These are phyloP conservation scores for Falciphora oryzae DNA, from an alignment of 2,329 filamentous ascomycete genomes.

Conservation along the genomic window DNA sequence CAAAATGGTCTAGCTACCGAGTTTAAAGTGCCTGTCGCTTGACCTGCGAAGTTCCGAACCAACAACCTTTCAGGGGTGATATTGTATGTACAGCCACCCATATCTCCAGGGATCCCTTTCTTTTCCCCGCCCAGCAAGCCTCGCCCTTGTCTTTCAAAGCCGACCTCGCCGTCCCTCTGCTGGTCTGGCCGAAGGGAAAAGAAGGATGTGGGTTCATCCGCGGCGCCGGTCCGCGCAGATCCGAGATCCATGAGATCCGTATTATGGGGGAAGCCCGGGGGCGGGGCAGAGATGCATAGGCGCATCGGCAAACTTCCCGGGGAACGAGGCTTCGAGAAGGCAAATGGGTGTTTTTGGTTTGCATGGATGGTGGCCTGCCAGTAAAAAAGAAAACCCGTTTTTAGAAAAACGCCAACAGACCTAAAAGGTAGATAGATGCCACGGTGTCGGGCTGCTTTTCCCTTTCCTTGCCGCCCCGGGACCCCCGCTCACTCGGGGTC, in stretches of 20 bases:
- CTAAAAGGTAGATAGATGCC: background rate
- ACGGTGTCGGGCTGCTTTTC: background rate
- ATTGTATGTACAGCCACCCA: background rate
- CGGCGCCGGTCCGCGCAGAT: background rate
- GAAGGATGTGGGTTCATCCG: background rate
- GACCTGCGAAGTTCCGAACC: too few relatives aligned
- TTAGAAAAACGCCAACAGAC: too few relatives aligned
- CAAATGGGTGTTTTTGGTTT: background rate
- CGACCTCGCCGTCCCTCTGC: background rate
- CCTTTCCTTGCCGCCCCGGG: background rate
- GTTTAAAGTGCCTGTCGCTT: too few relatives aligned
- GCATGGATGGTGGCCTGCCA: background rate
- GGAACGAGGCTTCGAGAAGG: background rate
- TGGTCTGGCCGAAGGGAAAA: background rate
- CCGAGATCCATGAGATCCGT: background rate
- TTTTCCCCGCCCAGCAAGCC: background rate
- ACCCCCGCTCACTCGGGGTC: constrained; percentile 43
- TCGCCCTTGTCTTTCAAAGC: too few relatives aligned
- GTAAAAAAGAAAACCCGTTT: background rate
- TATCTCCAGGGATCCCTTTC: background rate
- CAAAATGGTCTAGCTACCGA: too few relatives aligned
- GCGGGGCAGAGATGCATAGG: background rate
- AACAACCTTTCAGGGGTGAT: too few relatives aligned
- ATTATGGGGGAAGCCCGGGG: background rate
- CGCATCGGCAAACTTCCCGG: background rate